phyloP scores from a whole-genome alignment of 2,329 filamentous ascomycete species.

The Nemania abortiva region DNA sequence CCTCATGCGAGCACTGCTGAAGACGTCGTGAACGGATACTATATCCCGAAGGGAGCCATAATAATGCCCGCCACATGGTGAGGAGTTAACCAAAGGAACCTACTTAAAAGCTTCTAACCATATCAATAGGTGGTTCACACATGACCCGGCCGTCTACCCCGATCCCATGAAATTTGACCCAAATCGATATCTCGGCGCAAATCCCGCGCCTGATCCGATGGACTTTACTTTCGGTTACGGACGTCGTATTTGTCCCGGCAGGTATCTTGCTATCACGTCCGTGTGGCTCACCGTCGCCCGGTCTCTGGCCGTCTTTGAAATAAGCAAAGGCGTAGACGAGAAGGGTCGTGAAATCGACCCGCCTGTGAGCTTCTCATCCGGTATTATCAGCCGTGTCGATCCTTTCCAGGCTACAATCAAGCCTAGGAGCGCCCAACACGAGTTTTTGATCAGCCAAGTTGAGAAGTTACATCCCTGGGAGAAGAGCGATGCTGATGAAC shows the following conservation, averaged over 20 bases:
- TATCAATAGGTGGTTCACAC: constrained; percentile 58
- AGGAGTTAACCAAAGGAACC: background rate
- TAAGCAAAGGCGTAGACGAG: constrained; percentile 55
- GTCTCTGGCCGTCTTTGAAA: constrained; percentile 60
- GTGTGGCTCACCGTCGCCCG: constrained; percentile 55
- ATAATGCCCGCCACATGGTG: constrained; percentile 40
- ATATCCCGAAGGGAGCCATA: constrained; percentile 38
- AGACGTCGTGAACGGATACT: constrained; percentile 36
- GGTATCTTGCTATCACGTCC: constrained; percentile 49
- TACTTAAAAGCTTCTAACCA: background rate
- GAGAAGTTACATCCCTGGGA: constrained; percentile 39
- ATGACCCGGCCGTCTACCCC: constrained; percentile 76
- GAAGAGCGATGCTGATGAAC: constrained; percentile 29
- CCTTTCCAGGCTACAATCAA: constrained; percentile 44
- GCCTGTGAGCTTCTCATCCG: constrained; percentile 34
- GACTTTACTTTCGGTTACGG: constrained; percentile 53
- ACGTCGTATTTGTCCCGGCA: constrained; percentile 53
- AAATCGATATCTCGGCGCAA: constrained; percentile 50
- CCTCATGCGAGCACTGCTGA: constrained; percentile 31
- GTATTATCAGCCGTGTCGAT: constrained; percentile 44
- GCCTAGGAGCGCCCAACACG: constrained; percentile 45
- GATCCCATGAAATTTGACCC: constrained; percentile 52
- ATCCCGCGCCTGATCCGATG: constrained; percentile 49
- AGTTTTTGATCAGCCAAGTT: constrained; percentile 42
- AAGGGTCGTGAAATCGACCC: constrained; percentile 52